Conservation (phyloP, 257 asterid genomes). For the Solanum sejunctum region DNA sequence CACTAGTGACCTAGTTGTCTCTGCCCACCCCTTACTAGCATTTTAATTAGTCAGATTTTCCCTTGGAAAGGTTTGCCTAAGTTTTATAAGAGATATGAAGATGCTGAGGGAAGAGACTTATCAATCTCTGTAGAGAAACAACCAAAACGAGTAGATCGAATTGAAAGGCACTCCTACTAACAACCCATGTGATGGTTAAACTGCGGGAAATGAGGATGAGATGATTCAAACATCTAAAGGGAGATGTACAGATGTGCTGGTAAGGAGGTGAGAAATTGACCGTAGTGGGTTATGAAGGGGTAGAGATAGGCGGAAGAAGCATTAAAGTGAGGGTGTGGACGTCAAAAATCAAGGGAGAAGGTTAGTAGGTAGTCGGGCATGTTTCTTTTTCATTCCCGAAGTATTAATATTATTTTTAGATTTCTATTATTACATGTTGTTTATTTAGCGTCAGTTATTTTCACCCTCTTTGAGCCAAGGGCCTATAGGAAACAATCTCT, state of each 20-base stretch:
- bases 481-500: background rate
- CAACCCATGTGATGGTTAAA: background rate
- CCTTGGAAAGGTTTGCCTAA: background rate
- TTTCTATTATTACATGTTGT: background rate
- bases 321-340: background rate
- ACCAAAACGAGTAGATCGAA: background rate
- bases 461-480: background rate
- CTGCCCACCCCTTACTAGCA: background rate
- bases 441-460: background rate
- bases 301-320: background rate
- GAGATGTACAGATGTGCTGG: background rate
- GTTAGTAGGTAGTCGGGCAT: background rate
- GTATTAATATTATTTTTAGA: no score
- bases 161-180: background rate
- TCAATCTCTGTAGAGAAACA: background rate
- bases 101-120: background rate
- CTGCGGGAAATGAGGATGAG: background rate
- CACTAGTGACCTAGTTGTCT: background rate
- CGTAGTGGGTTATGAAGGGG: background rate
- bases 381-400: no score
- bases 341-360: background rate
- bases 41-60: background rate
- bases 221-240: background rate
- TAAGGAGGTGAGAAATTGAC: background rate
- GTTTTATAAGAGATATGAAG: background rate